phyloP scores from a whole-genome alignment of 2,329 filamentous ascomycete species.

The Pseudopyrenochaeta lycopersici region DNA sequence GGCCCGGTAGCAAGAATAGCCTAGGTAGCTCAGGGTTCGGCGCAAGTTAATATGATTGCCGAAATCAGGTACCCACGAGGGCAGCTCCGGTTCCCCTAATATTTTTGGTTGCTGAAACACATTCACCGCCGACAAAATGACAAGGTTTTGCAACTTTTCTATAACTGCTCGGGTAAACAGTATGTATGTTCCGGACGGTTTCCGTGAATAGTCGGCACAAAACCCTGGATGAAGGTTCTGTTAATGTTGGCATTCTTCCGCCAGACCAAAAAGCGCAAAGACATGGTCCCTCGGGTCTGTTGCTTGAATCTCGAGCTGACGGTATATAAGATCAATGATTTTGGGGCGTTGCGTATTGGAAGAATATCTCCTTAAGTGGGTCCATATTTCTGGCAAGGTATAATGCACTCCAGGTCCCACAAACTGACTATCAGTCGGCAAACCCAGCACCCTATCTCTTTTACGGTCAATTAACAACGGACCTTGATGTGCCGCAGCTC shows the following conservation, averaged over 20 bases:
- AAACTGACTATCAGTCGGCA: background rate
- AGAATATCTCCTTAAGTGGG: background rate
- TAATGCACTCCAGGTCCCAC: background rate
- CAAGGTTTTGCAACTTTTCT: background rate
- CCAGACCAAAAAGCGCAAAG: background rate
- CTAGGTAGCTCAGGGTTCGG: background rate
- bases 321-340: background rate
- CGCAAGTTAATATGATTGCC: background rate
- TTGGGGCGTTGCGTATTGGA: background rate
- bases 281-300: background rate
- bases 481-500: background rate
- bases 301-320: background rate
- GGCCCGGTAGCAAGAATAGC: background rate
- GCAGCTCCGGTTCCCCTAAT: background rate
- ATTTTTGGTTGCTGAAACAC: background rate
- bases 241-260: background rate
- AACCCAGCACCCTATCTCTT: background rate
- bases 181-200: background rate
- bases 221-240: background rate
- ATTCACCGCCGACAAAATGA: background rate
- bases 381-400: background rate
- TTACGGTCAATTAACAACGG: background rate
- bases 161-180: background rate
- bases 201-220: background rate
- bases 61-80: background rate